phyloP scores from a whole-genome alignment of 2,329 filamentous ascomycete species.

The Beauveria bassiana region DNA sequence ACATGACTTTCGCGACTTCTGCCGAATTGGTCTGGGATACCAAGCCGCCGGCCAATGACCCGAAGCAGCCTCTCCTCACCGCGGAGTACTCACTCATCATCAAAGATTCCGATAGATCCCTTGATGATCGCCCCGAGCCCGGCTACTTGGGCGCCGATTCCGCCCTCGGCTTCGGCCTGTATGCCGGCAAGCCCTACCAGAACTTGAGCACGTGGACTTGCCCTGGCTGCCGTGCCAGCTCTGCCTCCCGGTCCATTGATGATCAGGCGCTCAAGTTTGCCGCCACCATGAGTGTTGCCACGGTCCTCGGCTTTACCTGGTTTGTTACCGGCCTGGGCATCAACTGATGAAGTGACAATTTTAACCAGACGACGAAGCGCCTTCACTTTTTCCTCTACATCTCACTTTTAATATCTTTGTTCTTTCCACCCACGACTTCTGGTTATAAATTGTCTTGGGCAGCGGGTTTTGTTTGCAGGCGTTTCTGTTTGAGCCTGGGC shows the following conservation, averaged over 20 bases:
- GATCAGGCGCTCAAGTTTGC: slow-evolving; percentile 41
- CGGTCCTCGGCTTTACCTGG: slow-evolving; percentile 55
- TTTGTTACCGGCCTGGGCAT: slow-evolving; percentile 47
- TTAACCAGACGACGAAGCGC: not conserved
- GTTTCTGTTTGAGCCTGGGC: not conserved
- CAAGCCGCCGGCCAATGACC: slow-evolving; percentile 36
- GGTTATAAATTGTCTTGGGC: not conserved
- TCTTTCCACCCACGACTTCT: not conserved
- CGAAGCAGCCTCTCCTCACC: slow-evolving; percentile 40
- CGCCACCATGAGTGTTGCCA: slow-evolving; percentile 46
- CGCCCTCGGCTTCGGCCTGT: slow-evolving; percentile 51
- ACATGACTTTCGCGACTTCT: slow-evolving; percentile 50
- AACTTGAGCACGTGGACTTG: slow-evolving; percentile 46
- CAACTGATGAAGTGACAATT: slow-evolving; percentile 18
- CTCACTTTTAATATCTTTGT: not conserved
- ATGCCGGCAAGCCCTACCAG: slow-evolving; percentile 44
- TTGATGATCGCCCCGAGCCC: slow-evolving; percentile 42
- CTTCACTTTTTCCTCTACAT: not conserved
- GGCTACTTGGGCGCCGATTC: slow-evolving; percentile 47
- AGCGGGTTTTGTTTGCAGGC: not conserved
- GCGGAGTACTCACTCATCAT: slow-evolving; percentile 55
- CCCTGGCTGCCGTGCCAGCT: slow-evolving; percentile 42
- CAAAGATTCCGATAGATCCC: slow-evolving; percentile 47
- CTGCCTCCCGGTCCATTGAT: slow-evolving; percentile 39
- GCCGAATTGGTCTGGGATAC: slow-evolving; percentile 54